Evolutionary conservation across 116 monocot species (phyloP).

Genomic region (Posidonia oceanica): DNA sequence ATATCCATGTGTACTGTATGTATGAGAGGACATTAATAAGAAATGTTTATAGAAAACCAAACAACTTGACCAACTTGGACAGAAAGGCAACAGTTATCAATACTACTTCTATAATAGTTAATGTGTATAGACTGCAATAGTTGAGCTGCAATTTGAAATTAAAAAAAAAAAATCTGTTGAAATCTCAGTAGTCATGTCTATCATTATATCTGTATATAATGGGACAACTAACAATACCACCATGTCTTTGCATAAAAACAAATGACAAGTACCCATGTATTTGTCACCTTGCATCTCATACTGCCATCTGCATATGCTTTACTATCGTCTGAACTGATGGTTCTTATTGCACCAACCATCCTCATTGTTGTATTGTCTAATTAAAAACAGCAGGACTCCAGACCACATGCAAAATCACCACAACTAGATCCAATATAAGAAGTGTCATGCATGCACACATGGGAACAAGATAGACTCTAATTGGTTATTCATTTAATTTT

Average conservation of each 20-base stretch:
- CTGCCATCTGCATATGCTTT: slow-evolving; percentile 6
- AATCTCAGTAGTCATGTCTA: slow-evolving; percentile 2
- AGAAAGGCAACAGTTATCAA: neutral
- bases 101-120: neutral
- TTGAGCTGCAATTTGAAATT: neutral
- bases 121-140: neutral
- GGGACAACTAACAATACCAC: neutral
- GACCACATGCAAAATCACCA: slow-evolving; percentile 1
- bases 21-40: neutral
- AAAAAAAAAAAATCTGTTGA: neutral
- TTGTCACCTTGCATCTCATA: slow-evolving; percentile 2
- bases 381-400: neutral
- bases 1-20: neutral
- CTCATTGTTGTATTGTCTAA: neutral
- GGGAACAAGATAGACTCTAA: neutral
- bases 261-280: slow-evolving; percentile 8
- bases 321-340: neutral
- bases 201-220: neutral
- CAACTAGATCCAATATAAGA: neutral
- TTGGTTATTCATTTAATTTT: slow-evolving; percentile 2
- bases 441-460: slow-evolving; percentile 3
- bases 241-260: neutral
- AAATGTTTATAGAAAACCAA: neutral
- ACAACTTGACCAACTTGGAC: neutral
- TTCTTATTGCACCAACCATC: slow-evolving; percentile 3